phyloP scores from a whole-genome alignment of 2,329 filamentous ascomycete genomes.

The Aspergillus ochraceoroseus region DNA sequence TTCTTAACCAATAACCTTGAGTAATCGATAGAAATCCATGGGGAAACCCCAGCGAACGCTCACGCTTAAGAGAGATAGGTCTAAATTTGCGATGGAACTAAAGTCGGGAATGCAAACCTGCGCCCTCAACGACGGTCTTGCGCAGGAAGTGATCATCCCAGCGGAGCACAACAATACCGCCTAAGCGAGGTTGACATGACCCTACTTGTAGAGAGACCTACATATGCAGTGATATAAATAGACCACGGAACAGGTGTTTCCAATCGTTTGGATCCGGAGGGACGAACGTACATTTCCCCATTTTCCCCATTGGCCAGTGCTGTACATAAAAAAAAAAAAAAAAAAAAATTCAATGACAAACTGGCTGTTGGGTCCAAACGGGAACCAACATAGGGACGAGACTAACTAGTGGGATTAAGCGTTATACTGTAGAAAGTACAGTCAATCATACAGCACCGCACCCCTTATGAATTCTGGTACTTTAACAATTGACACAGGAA shows the following conservation, averaged over 20 bases:
- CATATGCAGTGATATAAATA: slow-evolving; percentile 9
- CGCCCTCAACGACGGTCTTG: slow-evolving; percentile 1
- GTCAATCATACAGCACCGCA: too few relatives aligned
- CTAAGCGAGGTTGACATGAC: background rate
- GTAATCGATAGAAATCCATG: slow-evolving; percentile 6
- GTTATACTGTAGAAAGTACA: too few relatives aligned
- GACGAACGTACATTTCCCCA: background rate
- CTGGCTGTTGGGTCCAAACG: too few relatives aligned
- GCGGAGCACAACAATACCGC: background rate
- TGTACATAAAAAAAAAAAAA: too few relatives aligned
- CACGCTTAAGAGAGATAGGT: slow-evolving; percentile 8
- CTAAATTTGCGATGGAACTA: background rate
- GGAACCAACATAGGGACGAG: too few relatives aligned
- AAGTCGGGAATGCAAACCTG: slow-evolving; percentile 1
- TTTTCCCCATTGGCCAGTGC: too few relatives aligned
- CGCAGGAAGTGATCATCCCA: slow-evolving; percentile 10
- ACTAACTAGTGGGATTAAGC: too few relatives aligned
- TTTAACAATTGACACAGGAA: too few relatives aligned
- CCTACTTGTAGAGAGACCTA: background rate
- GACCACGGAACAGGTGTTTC: slow-evolving; percentile 6
- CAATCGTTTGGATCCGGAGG: background rate
- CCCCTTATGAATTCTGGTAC: too few relatives aligned
- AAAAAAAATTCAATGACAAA: too few relatives aligned
- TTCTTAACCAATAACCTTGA: slow-evolving; percentile 4
- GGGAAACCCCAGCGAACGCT: slow-evolving; percentile 3